Conservation (phyloP, 208 protist genomes). For the Vickermania spadyakhi region DNA sequence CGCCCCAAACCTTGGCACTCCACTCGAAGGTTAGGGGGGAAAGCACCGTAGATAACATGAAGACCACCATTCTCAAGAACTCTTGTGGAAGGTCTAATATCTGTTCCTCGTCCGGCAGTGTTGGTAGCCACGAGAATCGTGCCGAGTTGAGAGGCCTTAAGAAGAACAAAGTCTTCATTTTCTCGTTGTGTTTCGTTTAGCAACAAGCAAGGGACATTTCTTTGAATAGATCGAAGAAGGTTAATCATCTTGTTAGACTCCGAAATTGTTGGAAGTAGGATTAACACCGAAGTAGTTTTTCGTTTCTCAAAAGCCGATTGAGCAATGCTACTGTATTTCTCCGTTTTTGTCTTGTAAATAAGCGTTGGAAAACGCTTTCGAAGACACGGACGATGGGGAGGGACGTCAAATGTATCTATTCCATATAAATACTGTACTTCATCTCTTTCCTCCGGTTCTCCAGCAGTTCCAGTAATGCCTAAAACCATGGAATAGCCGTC, state of each 20-base stretch:
- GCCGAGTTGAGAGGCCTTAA: not conserved
- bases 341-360: not conserved
- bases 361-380: not conserved
- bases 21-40: slow-evolving; percentile 4
- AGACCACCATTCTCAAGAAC: slow-evolving; percentile 3
- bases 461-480: not conserved
- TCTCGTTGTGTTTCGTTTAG: not conserved
- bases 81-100: slow-evolving; percentile 2
- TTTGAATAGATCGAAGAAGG: not conserved
- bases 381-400: not conserved
- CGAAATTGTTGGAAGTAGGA: not conserved
- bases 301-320: not conserved
- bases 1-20: slow-evolving; percentile 7
- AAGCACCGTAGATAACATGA: slow-evolving; percentile 2
- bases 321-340: not conserved
- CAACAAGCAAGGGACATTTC: not conserved
- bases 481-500: not conserved
- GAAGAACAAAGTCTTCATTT: not conserved
- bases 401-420: not conserved
- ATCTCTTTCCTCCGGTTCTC: not conserved
- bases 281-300: not conserved
- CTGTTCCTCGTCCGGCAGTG: slow-evolving; percentile 5
- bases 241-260: not conserved
- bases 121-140: slow-evolving; percentile 9
- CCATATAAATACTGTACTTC: not conserved